These are phyloP conservation scores for Dryas integrifolia DNA, from an alignment of 331 rosid species.

Conservation along the genomic window DNA sequence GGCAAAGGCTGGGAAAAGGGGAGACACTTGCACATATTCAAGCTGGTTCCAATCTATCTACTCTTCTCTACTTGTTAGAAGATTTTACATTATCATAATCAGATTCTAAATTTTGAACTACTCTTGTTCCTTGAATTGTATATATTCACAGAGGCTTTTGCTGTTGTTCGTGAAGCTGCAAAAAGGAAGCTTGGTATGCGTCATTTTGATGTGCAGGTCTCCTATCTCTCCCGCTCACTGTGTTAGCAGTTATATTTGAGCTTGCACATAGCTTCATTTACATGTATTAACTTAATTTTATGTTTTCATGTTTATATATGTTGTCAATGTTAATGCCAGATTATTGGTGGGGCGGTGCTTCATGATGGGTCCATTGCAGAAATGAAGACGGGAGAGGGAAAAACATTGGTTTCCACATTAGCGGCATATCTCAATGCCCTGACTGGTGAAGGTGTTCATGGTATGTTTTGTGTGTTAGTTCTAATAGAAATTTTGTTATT, in stretches of 20 bases:
- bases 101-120: not conserved
- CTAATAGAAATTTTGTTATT: not conserved
- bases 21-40: conserved; percentile 81
- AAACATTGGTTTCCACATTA: conserved; percentile 86
- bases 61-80: conserved; percentile 8
- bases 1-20: conserved; percentile 55
- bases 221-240: conserved; percentile 1
- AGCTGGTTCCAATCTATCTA: conserved; percentile 52
- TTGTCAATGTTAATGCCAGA: conserved; percentile 45
- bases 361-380: conserved; percentile 98
- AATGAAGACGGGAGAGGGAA: conserved; percentile 98
- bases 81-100: not conserved
- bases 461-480: conserved; percentile 35
- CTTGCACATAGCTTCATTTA: not conserved
- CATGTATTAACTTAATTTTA: not conserved
- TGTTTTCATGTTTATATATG: conserved; percentile 8
- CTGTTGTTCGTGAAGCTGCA: conserved; percentile 98
- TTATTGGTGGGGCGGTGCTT: conserved; percentile 95
- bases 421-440: conserved; percentile 94
- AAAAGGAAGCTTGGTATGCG: conserved; percentile 93
- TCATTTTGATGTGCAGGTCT: conserved; percentile 95
- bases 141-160: conserved; percentile 70
- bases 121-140: conserved; percentile 1
- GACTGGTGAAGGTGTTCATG: conserved; percentile 93
- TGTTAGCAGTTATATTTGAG: not conserved